These are phyloP conservation scores for Fagus crenata DNA, from an alignment of 306 rosid species.

Conservation along the genomic window DNA sequence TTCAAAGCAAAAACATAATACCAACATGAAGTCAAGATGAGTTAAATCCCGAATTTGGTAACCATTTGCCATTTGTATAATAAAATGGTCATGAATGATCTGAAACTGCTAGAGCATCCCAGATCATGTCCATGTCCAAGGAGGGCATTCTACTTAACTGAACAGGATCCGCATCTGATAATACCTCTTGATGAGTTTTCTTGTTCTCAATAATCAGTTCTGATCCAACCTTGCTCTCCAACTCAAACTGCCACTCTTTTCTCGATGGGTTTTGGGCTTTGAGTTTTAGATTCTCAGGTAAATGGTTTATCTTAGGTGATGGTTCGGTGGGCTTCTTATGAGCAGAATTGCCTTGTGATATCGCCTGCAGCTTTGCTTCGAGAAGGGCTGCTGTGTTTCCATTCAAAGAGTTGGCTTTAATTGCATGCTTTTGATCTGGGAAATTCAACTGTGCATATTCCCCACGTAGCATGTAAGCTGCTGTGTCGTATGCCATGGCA, in stretches of 20 bases:
- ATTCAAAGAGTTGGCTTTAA: slow-evolving; percentile 58
- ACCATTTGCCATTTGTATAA: not conserved
- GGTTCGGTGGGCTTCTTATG: slow-evolving; percentile 5
- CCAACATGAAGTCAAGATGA: not conserved
- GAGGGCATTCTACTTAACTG: slow-evolving; percentile 95
- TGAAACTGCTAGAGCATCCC: slow-evolving; percentile 85
- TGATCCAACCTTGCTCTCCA: slow-evolving; percentile 30
- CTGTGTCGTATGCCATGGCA: slow-evolving; percentile 90
- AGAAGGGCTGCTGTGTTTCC: slow-evolving; percentile 77
- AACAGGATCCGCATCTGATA: slow-evolving; percentile 58
- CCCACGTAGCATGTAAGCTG: slow-evolving; percentile 83
- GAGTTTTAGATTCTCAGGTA: slow-evolving; percentile 26
- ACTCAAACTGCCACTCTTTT: slow-evolving; percentile 40
- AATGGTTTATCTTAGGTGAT: slow-evolving; percentile 15
- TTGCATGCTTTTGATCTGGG: slow-evolving; percentile 70
- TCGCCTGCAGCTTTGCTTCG: slow-evolving; percentile 72
- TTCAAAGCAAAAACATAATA: not conserved
- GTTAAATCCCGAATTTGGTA: not conserved
- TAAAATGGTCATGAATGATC: slow-evolving; percentile 42
- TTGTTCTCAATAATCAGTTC: slow-evolving; percentile 42
- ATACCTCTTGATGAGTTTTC: slow-evolving; percentile 43
- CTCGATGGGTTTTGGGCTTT: slow-evolving; percentile 32
- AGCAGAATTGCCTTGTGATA: slow-evolving; percentile 40
- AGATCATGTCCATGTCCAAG: slow-evolving; percentile 86
- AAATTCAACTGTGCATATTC: slow-evolving; percentile 82